Percentiles rank a stretch among this genome's conserved stretches.
These are phyloP conservation scores for Dactylellina haptotyla DNA, from an alignment of 2,329 filamentous ascomycete species.

Conservation along the genomic window DNA sequence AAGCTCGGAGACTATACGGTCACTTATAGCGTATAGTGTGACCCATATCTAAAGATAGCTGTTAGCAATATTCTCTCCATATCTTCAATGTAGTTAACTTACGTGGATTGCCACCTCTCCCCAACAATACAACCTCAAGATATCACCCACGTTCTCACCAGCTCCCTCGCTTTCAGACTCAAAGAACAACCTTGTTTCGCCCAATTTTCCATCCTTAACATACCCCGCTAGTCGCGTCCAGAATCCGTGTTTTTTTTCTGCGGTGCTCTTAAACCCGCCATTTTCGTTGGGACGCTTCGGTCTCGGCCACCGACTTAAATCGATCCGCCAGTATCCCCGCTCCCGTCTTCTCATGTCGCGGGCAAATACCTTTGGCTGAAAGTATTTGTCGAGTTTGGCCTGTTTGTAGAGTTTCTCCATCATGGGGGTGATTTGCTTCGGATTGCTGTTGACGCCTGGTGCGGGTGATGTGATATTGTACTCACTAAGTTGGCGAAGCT, in stretches of 20 bases:
- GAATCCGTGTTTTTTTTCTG: constrained; percentile 29
- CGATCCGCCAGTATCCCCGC: constrained; percentile 34
- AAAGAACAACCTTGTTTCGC: constrained; percentile 33
- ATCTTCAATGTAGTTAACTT: not conserved
- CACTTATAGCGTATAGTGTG: constrained; percentile 40
- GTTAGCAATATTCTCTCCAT: not conserved
- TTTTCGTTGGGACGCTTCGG: not conserved
- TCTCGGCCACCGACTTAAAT: constrained; percentile 30
- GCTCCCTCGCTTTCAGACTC: constrained; percentile 34
- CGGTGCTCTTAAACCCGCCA: constrained; percentile 8
- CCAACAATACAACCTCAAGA: constrained; percentile 38
- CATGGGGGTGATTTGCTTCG: constrained; percentile 20
- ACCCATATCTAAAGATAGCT: constrained; percentile 28
- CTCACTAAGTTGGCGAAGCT: constrained; percentile 22
- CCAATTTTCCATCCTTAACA: constrained; percentile 31
- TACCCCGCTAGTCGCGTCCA: constrained; percentile 34
- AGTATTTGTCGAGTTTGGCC: constrained; percentile 39
- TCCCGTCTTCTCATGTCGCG: constrained; percentile 27
- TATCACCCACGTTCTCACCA: constrained; percentile 35
- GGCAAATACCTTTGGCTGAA: constrained; percentile 12
- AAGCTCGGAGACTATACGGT: constrained; percentile 31
- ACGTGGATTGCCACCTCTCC: constrained; percentile 38
- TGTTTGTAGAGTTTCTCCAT: constrained; percentile 29
- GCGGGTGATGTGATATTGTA: constrained; percentile 25
- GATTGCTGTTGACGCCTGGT: constrained; percentile 27